These are phyloP conservation scores for Davidsoniella eucalypti DNA, from an alignment of 2,329 filamentous ascomycete genomes.

Conservation along the genomic window DNA sequence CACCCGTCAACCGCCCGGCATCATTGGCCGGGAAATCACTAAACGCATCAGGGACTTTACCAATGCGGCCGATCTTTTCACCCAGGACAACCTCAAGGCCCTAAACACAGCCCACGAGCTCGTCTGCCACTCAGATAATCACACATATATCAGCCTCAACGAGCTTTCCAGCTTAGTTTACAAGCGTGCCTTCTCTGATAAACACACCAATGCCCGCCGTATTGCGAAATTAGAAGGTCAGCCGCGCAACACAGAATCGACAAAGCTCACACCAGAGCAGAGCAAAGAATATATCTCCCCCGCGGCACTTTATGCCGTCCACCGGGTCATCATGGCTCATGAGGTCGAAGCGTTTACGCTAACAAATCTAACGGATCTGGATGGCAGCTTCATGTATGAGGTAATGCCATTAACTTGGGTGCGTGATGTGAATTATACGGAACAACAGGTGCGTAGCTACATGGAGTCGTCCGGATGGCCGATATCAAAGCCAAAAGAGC, in stretches of 20 bases:
- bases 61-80: slow-evolving; percentile 25
- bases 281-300: slow-evolving; percentile 19
- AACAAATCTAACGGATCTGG: slow-evolving; percentile 19
- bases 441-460: slow-evolving; percentile 18
- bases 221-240: neutral
- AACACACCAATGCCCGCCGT: neutral
- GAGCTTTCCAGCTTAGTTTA: slow-evolving; percentile 25
- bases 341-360: slow-evolving; percentile 42
- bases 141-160: slow-evolving; percentile 32
- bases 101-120: slow-evolving; percentile 30
- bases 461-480: slow-evolving; percentile 8
- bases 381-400: slow-evolving; percentile 41
- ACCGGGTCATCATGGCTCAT: slow-evolving; percentile 43
- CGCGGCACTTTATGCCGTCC: slow-evolving; percentile 49
- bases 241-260: neutral
- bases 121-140: slow-evolving; percentile 22
- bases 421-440: slow-evolving; percentile 19
- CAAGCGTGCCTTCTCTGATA: no score
- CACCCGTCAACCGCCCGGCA: slow-evolving; percentile 26
- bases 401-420: slow-evolving; percentile 26
- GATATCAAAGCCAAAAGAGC: slow-evolving; percentile 14
- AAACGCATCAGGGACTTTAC: slow-evolving; percentile 32
- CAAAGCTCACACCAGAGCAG: neutral
- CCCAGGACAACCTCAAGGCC: slow-evolving; percentile 30
- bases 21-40: slow-evolving; percentile 27